Evolutionary conservation across 805 yeast genomes (phyloP).

Genomic region (Starmerella sp.): DNA sequence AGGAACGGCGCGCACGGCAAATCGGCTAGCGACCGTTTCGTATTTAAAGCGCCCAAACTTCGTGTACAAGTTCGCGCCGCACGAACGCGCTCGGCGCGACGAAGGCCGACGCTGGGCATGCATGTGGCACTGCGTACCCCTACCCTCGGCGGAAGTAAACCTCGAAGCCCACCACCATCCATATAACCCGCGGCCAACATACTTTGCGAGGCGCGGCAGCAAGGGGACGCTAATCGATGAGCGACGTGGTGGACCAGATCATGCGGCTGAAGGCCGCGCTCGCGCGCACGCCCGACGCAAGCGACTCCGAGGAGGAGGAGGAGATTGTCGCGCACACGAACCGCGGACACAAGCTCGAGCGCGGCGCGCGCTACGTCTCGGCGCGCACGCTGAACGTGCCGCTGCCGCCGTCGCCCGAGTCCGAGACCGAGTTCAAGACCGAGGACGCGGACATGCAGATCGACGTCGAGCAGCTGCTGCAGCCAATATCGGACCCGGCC

Average conservation of each 20-base stretch:
- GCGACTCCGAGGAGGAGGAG: constrained; percentile 23
- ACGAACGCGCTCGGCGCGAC: no score
- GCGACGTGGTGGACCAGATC: constrained; percentile 8
- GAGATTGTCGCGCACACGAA: constrained; percentile 29
- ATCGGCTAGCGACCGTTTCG: no score
- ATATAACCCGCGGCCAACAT: not conserved
- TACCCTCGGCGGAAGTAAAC: not conserved
- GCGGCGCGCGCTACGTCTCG: constrained; percentile 39
- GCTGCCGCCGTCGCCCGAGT: constrained; percentile 21
- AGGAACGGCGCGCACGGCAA: no score
- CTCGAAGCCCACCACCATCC: not conserved
- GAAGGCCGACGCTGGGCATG: not conserved
- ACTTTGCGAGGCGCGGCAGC: no score
- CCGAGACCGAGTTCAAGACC: constrained; percentile 27
- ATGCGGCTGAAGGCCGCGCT: constrained; percentile 28
- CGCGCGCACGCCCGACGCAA: constrained; percentile 25
- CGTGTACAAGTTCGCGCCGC: no score
- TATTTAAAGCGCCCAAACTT: no score
- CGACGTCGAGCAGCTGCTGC: constrained; percentile 30
- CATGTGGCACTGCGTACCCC: not conserved
- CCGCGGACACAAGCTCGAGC: constrained; percentile 48
- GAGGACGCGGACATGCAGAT: constrained; percentile 38
- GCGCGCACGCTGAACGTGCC: constrained; percentile 32
- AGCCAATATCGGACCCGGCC: constrained; percentile 70
- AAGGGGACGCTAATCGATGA: not conserved